Percentiles rank a stretch among this genome's conserved stretches.
Conservation (phyloP, 2,329 filamentous ascomycete genomes). For the Aspergillus tubingensis region DNA sequence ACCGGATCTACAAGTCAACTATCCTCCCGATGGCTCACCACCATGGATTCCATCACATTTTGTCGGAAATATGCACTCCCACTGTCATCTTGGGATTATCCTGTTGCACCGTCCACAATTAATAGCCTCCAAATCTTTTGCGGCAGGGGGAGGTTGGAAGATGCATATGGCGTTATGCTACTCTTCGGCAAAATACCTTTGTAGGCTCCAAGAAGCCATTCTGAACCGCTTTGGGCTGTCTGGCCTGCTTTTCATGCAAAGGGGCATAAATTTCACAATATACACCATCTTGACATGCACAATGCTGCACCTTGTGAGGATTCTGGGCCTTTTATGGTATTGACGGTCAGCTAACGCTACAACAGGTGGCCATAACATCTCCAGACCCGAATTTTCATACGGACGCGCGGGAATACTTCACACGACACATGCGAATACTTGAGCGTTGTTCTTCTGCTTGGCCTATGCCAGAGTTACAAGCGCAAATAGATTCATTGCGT, state of each 20-base stretch:
- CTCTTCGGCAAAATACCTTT: conserved; percentile 78
- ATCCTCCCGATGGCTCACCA: conserved; percentile 74
- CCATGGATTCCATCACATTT: conserved; percentile 87
- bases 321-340: neutral
- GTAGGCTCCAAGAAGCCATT: conserved; percentile 82
- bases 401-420: conserved; percentile 86
- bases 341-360: conserved; percentile 1
- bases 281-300: conserved; percentile 89
- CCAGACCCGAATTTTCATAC: conserved; percentile 84
- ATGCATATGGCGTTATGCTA: conserved; percentile 85
- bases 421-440: conserved; percentile 88
- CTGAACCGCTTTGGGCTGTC: conserved; percentile 73
- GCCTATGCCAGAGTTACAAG: conserved; percentile 87
- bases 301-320: conserved; percentile 84
- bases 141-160: conserved; percentile 76
- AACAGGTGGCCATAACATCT: conserved; percentile 84
- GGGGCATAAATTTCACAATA: conserved; percentile 94
- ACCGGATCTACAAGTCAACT: conserved; percentile 73
- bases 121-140: conserved; percentile 71
- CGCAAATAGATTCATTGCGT: conserved; percentile 83
- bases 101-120: conserved; percentile 87
- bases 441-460: conserved; percentile 80
- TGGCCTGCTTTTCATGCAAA: conserved; percentile 86
- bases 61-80: conserved; percentile 83
- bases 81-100: conserved; percentile 82